Conservation (phyloP, 2,329 filamentous ascomycete species). For the Colletotrichum filicis region DNA sequence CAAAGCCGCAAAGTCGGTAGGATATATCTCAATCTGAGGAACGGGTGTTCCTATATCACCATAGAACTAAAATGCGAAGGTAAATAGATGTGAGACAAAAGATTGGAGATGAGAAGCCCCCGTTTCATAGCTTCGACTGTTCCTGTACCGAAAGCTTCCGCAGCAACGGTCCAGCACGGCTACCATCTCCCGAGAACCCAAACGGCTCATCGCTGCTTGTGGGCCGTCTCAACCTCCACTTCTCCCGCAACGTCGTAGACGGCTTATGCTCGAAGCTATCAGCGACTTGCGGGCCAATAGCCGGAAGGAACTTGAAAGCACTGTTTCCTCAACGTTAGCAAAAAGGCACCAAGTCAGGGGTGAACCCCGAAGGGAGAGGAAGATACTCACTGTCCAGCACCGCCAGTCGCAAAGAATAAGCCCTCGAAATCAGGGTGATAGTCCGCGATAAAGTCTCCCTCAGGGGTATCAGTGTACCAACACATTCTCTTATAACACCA, state of each 20-base stretch:
- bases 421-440: slow-evolving; percentile 61
- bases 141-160: slow-evolving; percentile 39
- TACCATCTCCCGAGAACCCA: slow-evolving; percentile 42
- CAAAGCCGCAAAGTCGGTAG: too few species aligned
- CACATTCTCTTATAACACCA: slow-evolving; percentile 66
- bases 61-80: too few species aligned
- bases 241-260: slow-evolving; percentile 37
- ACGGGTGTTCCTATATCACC: too few species aligned
- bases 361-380: slow-evolving; percentile 60
- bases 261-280: slow-evolving; percentile 47
- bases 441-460: slow-evolving; percentile 71
- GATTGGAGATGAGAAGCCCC: too few species aligned
- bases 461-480: slow-evolving; percentile 74
- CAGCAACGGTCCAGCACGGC: slow-evolving; percentile 42
- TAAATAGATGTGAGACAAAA: too few species aligned
- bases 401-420: slow-evolving; percentile 60
- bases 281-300: slow-evolving; percentile 40
- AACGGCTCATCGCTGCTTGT: not conserved
- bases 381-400: slow-evolving; percentile 56
- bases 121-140: slow-evolving; percentile 40
- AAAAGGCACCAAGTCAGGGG: slow-evolving; percentile 60
- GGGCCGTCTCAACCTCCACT: slow-evolving; percentile 42
- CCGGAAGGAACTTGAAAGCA: slow-evolving; percentile 42
- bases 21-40: too few species aligned
- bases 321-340: slow-evolving; percentile 50